Percentiles rank a stretch among this genome's conserved stretches.
Conservation (phyloP, 2,329 filamentous ascomycete species). For the Fusarium sp. region DNA sequence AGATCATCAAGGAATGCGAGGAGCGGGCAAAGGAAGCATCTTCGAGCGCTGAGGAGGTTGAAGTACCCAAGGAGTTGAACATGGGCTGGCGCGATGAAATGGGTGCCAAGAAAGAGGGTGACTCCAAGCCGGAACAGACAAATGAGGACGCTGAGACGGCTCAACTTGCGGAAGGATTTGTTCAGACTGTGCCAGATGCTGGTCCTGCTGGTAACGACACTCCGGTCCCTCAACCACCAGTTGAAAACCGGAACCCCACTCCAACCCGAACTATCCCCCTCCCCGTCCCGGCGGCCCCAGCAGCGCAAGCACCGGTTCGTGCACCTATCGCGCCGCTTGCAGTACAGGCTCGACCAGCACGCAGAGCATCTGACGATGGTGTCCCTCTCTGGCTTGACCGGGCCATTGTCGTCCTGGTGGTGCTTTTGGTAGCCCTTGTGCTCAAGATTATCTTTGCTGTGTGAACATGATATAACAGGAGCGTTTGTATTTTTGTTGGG, state of each 20-base stretch:
- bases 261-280: conserved; percentile 31
- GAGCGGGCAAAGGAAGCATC: conserved; percentile 63
- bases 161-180: conserved; percentile 71
- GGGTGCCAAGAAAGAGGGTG: conserved; percentile 54
- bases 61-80: conserved; percentile 69
- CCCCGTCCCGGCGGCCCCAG: conserved; percentile 19
- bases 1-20: conserved; percentile 81
- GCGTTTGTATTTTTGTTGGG: conserved; percentile 3
- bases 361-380: conserved; percentile 57
- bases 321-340: conserved; percentile 14
- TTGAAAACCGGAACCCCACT: conserved; percentile 30
- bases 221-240: conserved; percentile 17
- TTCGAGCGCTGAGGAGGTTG: conserved; percentile 58
- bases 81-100: conserved; percentile 83
- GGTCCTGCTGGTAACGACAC: conserved; percentile 2
- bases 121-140: conserved; percentile 20
- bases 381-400: conserved; percentile 85
- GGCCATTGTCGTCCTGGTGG: conserved; percentile 80
- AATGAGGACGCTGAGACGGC: conserved; percentile 60
- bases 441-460: conserved; percentile 65
- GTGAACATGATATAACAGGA: conserved; percentile 21
- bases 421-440: conserved; percentile 80
- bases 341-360: conserved; percentile 37
- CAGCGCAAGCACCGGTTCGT: conserved; percentile 12
- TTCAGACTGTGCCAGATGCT: conserved; percentile 59